Evolutionary conservation across 306 rosid species (phyloP).

Genomic region (Cicer judaicum): DNA sequence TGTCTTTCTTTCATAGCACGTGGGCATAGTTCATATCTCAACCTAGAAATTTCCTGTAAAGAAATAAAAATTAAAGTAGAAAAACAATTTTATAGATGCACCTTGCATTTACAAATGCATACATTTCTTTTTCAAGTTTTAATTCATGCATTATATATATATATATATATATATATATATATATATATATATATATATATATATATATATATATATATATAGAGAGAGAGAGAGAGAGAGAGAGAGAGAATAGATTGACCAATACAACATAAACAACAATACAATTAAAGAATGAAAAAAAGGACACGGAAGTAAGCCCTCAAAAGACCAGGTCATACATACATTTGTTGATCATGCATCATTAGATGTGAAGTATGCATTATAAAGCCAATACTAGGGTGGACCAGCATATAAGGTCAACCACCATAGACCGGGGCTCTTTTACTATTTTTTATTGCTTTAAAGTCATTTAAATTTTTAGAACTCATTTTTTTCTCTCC

Average conservation of each 20-base stretch:
- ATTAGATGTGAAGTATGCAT: constrained; percentile 28
- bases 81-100: neutral
- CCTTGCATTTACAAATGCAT: constrained; percentile 27
- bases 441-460: neutral
- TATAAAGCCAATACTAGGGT: constrained; percentile 4
- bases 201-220: no score
- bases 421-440: neutral
- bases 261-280: neutral
- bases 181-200: neutral
- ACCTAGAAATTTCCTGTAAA: constrained; percentile 86
- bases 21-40: constrained; percentile 93
- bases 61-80: constrained; percentile 40
- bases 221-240: neutral
- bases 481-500: neutral
- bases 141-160: neutral
- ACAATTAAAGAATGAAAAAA: constrained; percentile 2
- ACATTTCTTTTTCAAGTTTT: neutral
- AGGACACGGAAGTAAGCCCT: neutral
- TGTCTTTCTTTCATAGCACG: constrained; percentile 82
- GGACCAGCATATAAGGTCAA: neutral
- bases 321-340: constrained; percentile 16
- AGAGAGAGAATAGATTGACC: neutral
- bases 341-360: constrained; percentile 26
- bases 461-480: neutral
- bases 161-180: neutral